phyloP scores from a whole-genome alignment of 352 stramenopile species.

The Globisporangium megalacanthum region DNA sequence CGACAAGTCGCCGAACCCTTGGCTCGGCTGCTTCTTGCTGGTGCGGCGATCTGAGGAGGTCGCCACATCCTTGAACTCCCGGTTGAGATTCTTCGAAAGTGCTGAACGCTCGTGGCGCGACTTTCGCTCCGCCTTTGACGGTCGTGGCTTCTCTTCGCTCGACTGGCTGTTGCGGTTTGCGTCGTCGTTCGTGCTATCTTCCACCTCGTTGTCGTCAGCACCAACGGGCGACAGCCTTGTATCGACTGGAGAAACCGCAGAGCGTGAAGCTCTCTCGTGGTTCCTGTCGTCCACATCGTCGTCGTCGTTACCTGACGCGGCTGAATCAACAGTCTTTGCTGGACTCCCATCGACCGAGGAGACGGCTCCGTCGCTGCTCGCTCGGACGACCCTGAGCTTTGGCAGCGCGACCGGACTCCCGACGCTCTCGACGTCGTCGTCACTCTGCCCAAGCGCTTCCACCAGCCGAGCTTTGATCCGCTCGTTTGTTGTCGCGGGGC shows the following conservation, averaged over 20 bases:
- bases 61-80: background rate
- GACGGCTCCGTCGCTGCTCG: background rate
- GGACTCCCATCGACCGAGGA: background rate
- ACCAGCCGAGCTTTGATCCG: constrained; percentile 43
- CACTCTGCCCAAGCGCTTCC: constrained; percentile 44
- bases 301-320: background rate
- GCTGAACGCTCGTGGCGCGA: no score
- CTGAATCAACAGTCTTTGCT: background rate
- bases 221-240: background rate
- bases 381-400: background rate
- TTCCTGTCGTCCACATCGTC: background rate
- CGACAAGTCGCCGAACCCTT: constrained; percentile 8
- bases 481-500: constrained; percentile 33
- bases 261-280: background rate
- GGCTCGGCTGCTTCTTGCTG: constrained; percentile 9
- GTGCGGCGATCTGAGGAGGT: constrained; percentile 1
- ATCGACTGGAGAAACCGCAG: no score
- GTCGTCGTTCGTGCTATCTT: background rate
- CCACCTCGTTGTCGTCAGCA: constrained; percentile 3
- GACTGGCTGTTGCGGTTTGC: constrained; percentile 2
- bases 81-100: background rate
- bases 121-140: no score
- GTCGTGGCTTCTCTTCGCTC: no score
- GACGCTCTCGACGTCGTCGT: constrained; percentile 36
- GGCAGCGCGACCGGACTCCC: constrained; percentile 10